These are phyloP conservation scores for Calonectria multiphialidica DNA, from an alignment of 2,329 filamentous ascomycete genomes.

Conservation along the genomic window DNA sequence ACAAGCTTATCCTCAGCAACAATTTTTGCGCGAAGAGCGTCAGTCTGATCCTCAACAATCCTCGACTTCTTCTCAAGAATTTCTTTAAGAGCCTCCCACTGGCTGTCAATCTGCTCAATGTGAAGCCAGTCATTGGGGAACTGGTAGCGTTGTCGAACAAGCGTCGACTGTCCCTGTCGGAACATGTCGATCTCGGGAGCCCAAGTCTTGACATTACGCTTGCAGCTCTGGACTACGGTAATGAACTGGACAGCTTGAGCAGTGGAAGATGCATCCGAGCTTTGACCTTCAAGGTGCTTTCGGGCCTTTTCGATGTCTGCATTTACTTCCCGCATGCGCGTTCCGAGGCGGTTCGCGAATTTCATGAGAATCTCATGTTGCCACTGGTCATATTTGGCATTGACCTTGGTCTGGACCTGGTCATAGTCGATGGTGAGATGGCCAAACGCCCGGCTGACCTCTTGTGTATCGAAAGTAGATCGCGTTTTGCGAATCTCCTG, in stretches of 20 bases:
- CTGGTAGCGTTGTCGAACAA: conserved; percentile 92
- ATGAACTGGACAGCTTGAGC: conserved; percentile 98
- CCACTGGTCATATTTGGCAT: conserved; percentile 99
- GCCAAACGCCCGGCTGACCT: conserved; percentile 92
- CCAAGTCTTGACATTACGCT: conserved; percentile 93
- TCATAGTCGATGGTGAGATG: conserved; percentile 98
- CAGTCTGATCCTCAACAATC: conserved; percentile 95
- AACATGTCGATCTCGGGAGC: conserved; percentile 97
- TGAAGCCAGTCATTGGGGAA: conserved; percentile 95
- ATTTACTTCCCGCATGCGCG: conserved; percentile 91
- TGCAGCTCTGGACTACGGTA: conserved; percentile 96
- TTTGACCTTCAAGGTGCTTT: conserved; percentile 90
- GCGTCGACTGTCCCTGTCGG: conserved; percentile 92
- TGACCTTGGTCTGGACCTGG: conserved; percentile 98
- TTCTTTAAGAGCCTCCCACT: conserved; percentile 95
- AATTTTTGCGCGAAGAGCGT: conserved; percentile 95
- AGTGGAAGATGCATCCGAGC: conserved; percentile 93
- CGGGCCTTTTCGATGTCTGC: conserved; percentile 92
- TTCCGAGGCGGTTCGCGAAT: conserved; percentile 90
- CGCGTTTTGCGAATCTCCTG: conserved; percentile 97
- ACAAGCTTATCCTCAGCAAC: conserved; percentile 93
- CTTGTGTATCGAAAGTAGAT: conserved; percentile 96
- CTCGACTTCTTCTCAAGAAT: conserved; percentile 92
- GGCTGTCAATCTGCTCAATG: conserved; percentile 95
- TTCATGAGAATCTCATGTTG: conserved; percentile 96